These are phyloP conservation scores for Parathielavia hyrcaniae DNA, from an alignment of 495 filamentous ascomycete species.

Conservation along the genomic window DNA sequence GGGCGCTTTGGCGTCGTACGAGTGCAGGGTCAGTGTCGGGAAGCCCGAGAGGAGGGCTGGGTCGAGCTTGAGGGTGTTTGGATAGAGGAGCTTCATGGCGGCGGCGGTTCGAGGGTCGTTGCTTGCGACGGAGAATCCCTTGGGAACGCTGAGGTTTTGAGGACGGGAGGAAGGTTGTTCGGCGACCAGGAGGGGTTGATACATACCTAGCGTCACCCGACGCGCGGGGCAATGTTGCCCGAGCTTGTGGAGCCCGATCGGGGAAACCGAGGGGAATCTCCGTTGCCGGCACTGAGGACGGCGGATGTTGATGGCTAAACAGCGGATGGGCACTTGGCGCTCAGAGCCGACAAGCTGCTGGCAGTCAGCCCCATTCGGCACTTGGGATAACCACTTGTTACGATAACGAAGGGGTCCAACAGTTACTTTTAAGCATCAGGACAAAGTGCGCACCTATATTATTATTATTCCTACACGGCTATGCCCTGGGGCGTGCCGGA, in stretches of 20 bases:
- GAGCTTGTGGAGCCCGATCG: background rate
- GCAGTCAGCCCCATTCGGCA: too few species aligned
- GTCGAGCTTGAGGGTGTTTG: constrained; percentile 51
- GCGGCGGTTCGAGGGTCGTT: background rate
- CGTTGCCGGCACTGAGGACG: constrained; percentile 3
- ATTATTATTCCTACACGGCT: too few species aligned
- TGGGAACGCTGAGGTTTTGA: background rate
- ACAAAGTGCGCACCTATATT: too few species aligned
- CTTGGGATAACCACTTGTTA: too few species aligned
- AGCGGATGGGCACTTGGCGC: too few species aligned
- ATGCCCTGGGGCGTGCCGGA: too few species aligned
- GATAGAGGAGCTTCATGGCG: constrained; percentile 58
- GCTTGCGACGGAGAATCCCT: background rate
- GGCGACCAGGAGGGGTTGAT: constrained; percentile 2
- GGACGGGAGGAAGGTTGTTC: background rate
- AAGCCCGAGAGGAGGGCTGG: constrained; percentile 47
- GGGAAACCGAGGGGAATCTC: background rate
- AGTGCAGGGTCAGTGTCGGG: constrained; percentile 42
- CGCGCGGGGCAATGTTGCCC: constrained; percentile 1
- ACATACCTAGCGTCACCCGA: background rate
- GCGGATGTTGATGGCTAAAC: background rate
- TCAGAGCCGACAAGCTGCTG: too few species aligned
- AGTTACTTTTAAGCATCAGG: too few species aligned
- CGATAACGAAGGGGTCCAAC: too few species aligned
- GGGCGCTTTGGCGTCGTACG: constrained; percentile 49